Evolutionary conservation across 1,284 basidiomycete species (phyloP).

Genomic region (Cryptococcus maquisensis): DNA sequence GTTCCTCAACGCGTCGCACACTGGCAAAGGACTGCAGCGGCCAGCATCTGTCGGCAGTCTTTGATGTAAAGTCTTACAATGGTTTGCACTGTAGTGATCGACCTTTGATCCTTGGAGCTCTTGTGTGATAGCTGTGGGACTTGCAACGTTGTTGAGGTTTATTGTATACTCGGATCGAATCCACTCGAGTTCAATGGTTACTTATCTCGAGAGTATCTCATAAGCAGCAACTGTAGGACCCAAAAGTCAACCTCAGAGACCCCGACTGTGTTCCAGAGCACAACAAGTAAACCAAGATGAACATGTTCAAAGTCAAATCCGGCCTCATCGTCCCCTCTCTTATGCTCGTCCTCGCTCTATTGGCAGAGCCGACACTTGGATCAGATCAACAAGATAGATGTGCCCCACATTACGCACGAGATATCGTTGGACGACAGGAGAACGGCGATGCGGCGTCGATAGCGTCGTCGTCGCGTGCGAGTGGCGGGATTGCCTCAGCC

Average conservation of each 20-base stretch:
- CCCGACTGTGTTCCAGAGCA: neutral
- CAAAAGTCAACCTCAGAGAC: neutral
- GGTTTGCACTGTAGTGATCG: no score
- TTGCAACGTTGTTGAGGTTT: no score
- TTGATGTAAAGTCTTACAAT: no score
- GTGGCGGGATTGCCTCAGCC: neutral
- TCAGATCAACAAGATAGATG: neutral
- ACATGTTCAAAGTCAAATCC: constrained; percentile 1
- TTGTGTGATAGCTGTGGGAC: no score
- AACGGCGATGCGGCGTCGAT: neutral
- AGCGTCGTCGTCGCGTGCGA: neutral
- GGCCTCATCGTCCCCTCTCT: neutral
- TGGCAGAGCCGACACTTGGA: neutral
- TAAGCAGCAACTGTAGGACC: no score
- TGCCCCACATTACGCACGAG: neutral
- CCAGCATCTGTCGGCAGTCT: no score
- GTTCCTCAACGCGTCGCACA: no score
- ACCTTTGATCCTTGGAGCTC: no score
- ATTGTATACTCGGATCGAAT: no score
- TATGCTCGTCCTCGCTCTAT: neutral
- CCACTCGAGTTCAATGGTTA: no score
- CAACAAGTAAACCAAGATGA: neutral
- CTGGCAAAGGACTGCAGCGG: no score
- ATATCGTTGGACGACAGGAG: neutral
- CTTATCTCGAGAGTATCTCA: no score